Base-by-base conservation (phyloP, 257 asterid species). In the Rhazya stricta region DNA sequence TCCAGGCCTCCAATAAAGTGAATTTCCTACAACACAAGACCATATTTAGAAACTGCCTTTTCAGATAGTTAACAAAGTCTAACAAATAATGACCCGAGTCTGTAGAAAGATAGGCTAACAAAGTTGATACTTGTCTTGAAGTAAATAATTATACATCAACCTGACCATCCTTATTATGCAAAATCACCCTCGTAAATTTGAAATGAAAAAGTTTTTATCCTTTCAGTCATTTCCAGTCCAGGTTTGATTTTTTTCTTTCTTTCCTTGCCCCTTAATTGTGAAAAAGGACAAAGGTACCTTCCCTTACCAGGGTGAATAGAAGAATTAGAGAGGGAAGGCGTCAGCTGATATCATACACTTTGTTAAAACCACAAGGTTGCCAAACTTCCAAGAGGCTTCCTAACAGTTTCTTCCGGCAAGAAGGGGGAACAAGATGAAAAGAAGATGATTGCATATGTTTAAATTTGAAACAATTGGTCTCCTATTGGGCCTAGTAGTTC, bases 1-100 rank as follows among this genome's bases (percentile, higher is more conserved):
- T 92, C 99, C 99, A 95, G 3, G 99, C 98, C 77, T 87, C 88
- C 86, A 88, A 62, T 61, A 95, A 79, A 21, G 92, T 88, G 19
- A 72, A 85, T 76, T 89, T 91, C 83, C 99, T 95, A 89, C 90
- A 89, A 37, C 70, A 51, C 3, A 45, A 73, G 77, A 71, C 4
- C 1, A 23, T 5, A n/a, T 7, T 63, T 29, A 63, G 69, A 63
- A 34, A 7, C 3, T 19, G 29, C 46, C 13, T 36, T 0, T 3
- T 12, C 46, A 36, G 9, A 30, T 32, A 62, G n/a, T n/a, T n/a
- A n/a, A n/a, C n/a, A n/a, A 63, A 32, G 46, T 1, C 13, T 32
- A 61, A 15, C 25, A 51, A 51, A 51, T 48, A 27, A 51, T 19
- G 62, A 58, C 37, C 36, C 5, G 11, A 27, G 27, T 25, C 6